These are phyloP conservation scores for Pythium phragmitis DNA, from an alignment of 352 stramenopile genomes.

Conservation along the genomic window DNA sequence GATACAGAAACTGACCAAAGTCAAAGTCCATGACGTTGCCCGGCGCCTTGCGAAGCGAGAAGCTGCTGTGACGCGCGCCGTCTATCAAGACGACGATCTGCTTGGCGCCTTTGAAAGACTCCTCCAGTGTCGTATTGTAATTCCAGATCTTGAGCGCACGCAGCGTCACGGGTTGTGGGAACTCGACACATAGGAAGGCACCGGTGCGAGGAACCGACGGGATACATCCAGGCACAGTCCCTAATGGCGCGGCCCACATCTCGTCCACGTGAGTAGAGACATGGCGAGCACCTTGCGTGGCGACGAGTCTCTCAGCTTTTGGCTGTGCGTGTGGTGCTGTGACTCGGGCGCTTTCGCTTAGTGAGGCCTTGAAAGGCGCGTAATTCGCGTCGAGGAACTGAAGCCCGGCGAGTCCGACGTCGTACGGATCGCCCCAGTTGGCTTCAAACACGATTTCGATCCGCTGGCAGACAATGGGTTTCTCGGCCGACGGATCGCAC, in stretches of 20 bases:
- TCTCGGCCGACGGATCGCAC: conserved; percentile 39
- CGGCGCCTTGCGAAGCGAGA: conserved; percentile 77
- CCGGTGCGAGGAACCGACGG: conserved; percentile 32
- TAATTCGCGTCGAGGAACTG: conserved; percentile 66
- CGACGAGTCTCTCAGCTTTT: conserved; percentile 40
- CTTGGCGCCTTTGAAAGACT: conserved; percentile 77
- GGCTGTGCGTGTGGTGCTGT: conserved; percentile 36
- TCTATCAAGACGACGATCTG: conserved; percentile 57
- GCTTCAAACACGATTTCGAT: conserved; percentile 59
- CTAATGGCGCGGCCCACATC: conserved; percentile 65
- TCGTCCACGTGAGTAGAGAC: conserved; percentile 43
- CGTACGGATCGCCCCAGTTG: conserved; percentile 74
- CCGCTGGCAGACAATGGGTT: conserved; percentile 43
- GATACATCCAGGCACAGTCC: conserved; percentile 34
- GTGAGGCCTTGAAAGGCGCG: conserved; percentile 32
- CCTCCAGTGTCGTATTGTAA: conserved; percentile 74
- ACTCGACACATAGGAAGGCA: conserved; percentile 39
- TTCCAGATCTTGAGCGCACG: conserved; percentile 75
- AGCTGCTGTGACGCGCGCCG: conserved; percentile 39
- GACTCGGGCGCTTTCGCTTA: conserved; percentile 30
- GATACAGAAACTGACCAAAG: conserved; percentile 80
- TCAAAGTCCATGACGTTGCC: conserved; percentile 79
- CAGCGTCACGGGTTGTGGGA: conserved; percentile 42
- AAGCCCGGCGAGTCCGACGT: conserved; percentile 57
- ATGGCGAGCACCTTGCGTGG: conserved; percentile 42